A percentile compares a stretch with the other conserved stretches of the same genome.
Evolutionary conservation across 116 monocot genomes (phyloP).

Genomic region (Dioscorea cayenensis): DNA sequence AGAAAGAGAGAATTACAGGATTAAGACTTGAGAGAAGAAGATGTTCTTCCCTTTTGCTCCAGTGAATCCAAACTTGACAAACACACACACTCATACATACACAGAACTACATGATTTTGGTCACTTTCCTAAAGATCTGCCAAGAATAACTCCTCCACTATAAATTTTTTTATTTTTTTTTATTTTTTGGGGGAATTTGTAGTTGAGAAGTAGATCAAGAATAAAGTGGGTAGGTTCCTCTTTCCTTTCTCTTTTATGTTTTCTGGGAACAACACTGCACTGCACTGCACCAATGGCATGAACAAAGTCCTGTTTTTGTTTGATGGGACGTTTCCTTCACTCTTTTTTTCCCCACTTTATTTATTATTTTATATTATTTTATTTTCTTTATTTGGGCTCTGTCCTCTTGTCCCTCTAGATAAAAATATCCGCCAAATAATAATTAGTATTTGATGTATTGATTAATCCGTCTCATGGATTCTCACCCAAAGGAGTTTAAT

Average conservation of each 20-base stretch:
- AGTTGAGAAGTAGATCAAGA: background rate
- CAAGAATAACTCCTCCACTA: background rate
- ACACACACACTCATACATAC: no score
- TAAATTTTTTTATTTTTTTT: no score
- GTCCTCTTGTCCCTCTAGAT: no score
- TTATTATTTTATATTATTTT: no score
- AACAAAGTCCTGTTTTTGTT: background rate
- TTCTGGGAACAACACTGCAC: background rate
- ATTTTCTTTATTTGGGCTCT: no score
- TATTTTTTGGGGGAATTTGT: background rate
- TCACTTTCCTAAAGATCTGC: background rate
- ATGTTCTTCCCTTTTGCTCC: background rate
- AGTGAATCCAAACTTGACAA: background rate
- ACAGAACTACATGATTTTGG: background rate
- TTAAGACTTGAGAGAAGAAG: background rate
- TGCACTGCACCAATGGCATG: background rate
- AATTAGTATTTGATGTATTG: no score
- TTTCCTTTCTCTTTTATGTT: background rate
- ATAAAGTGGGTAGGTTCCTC: background rate
- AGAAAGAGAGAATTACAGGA: background rate
- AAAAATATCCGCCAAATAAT: no score
- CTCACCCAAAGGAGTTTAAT: no score
- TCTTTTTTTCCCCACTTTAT: no score
- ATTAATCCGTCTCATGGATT: no score
- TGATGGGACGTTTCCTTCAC: conserved; percentile 1